Evolutionary conservation across 305 asterid species (phyloP).

Genomic region (Fraxinus sp.): DNA sequence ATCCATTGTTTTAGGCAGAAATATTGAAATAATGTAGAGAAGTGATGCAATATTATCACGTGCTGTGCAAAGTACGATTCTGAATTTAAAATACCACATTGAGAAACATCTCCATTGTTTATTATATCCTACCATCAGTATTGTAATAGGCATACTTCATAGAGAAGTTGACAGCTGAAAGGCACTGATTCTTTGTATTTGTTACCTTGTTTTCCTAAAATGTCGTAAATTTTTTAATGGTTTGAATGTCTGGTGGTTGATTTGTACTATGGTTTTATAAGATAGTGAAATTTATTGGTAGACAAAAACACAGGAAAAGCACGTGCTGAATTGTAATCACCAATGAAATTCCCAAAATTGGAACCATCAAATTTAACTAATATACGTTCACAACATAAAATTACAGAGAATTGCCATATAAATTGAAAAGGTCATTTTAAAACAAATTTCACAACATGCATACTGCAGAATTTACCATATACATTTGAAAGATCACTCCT

Average conservation of each 20-base stretch:
- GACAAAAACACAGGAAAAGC: not conserved
- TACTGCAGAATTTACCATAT: not conserved
- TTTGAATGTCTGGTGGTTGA: not conserved
- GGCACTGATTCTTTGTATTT: not conserved
- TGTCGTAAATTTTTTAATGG: not conserved
- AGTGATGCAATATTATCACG: not conserved
- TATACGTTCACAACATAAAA: not conserved
- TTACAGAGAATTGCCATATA: not conserved
- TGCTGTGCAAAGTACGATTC: not conserved
- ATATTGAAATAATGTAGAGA: not conserved
- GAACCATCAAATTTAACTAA: not conserved
- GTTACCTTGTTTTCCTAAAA: not conserved
- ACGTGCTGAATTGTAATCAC: not conserved
- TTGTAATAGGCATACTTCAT: not conserved
- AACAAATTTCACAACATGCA: not conserved
- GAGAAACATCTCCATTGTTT: not conserved
- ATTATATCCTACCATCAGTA: not conserved
- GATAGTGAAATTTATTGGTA: not conserved
- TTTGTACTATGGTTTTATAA: not conserved
- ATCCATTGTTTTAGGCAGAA: not conserved
- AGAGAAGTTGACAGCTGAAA: not conserved
- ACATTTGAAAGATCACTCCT: not conserved
- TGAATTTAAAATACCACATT: not conserved
- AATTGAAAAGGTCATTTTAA: not conserved
- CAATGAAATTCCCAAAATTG: not conserved